Conservation (phyloP, 2,329 filamentous ascomycete species). For the Arthrobotrys pseudoclavata region DNA sequence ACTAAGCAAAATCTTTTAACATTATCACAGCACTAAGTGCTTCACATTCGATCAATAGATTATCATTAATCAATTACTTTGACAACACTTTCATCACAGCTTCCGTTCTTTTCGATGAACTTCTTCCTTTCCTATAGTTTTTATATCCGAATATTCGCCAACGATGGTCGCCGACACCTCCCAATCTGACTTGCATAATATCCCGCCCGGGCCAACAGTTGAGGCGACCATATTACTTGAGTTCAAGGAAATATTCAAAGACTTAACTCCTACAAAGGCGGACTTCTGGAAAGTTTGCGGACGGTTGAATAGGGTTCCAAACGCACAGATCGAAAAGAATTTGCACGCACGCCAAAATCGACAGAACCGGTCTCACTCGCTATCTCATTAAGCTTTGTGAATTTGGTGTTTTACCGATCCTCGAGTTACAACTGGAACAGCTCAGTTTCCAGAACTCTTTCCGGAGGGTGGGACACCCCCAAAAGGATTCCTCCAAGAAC, state of each 20-base stretch:
- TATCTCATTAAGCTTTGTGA: conserved; percentile 1
- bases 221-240: background rate
- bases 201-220: background rate
- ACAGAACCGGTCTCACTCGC: background rate
- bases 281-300: background rate
- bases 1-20: background rate
- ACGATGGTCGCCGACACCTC: background rate
- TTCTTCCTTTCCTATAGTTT: background rate
- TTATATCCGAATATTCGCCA: background rate
- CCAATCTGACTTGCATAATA: background rate
- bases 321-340: background rate
- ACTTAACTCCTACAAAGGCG: background rate
- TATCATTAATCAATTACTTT: background rate
- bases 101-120: background rate
- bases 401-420: background rate
- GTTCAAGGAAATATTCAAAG: background rate
- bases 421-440: too few relatives aligned
- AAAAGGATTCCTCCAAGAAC: too few relatives aligned
- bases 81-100: background rate
- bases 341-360: background rate
- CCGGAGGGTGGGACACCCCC: background rate
- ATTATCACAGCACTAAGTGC: background rate
- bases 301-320: background rate
- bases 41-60: background rate
- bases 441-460: background rate